Base-by-base conservation (phyloP, 164 flowering plant species). In the Stephania cephalantha region DNA sequence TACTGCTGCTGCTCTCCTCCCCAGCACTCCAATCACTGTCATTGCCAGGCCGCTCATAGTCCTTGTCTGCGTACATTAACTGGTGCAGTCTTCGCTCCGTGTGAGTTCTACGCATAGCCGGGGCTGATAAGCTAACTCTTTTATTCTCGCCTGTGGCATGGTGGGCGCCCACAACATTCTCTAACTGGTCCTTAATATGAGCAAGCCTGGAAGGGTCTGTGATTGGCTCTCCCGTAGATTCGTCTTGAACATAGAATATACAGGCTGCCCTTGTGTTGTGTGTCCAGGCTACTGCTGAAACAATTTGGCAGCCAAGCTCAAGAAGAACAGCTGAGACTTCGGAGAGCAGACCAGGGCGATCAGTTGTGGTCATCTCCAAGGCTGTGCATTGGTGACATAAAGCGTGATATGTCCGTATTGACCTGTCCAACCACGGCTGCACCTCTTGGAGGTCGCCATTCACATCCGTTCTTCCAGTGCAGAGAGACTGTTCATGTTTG, bases 31-130 rank as follows among this genome's bases (percentile, higher is more conserved):
- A 75, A 5, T 68, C 75, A 22, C 58, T 11, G 55, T 15, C 15
- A 15, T 35, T 72, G 42, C 61, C 46, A 46, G 74, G 68, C 17
- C 77, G 50, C 80, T 91, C 92, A 67, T 83, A 91, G 70, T 93
- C 99, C 74, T 79, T 66, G 46, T 90, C 91, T 0, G 83, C 92
- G 53, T 81, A 83, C 99, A 95, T 87, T 82, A 95, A 67, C 85
- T 95, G 99, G 81, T 95, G 99, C 50, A 93, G 88, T 82, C 99
- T 84, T 82, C 98, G 83, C 78, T 95, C 98, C 0, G 92, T 88
- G 81, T 91, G 97, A 29, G 87, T 87, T 46, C 77, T 79, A 8
- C 90, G 81, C 0, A 84, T 75, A 0, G 73, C 71, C 0, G 95
- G 92, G 12, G 78, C 72, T 0, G 84, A 80, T 67, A 91, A 35